Conservation (phyloP, 1,284 basidiomycete species). For the Irpex sp. region DNA sequence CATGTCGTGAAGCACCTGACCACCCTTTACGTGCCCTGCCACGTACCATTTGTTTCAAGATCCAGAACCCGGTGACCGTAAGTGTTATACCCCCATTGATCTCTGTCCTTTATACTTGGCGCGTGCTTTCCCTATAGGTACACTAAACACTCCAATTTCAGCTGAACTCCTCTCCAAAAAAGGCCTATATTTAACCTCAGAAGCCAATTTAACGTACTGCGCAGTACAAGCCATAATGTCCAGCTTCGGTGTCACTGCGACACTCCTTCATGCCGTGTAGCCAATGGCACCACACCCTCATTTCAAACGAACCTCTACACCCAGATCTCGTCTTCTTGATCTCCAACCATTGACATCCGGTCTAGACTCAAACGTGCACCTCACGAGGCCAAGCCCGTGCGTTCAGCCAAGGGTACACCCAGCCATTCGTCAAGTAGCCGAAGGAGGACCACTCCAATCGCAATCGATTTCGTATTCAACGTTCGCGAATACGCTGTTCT, state of each 20-base stretch:
- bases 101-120: neutral
- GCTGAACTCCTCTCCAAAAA: neutral
- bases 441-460: neutral
- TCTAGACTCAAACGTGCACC: neutral
- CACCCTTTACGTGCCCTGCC: neutral
- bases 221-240: neutral
- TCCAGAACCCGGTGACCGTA: neutral
- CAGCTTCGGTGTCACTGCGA: neutral
- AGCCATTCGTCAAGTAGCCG: neutral
- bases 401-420: neutral
- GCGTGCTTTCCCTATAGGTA: neutral
- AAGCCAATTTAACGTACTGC: neutral
- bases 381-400: neutral
- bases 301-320: neutral
- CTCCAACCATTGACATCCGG: neutral
- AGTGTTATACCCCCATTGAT: neutral
- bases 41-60: neutral
- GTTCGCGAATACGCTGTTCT: neutral
- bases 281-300: neutral
- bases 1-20: neutral
- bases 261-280: neutral
- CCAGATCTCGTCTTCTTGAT: neutral
- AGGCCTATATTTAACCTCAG: neutral
- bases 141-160: neutral
- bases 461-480: neutral